phyloP scores from a whole-genome alignment of 768 basidiomycete genomes.

The Sporobolomyces phaffii region DNA sequence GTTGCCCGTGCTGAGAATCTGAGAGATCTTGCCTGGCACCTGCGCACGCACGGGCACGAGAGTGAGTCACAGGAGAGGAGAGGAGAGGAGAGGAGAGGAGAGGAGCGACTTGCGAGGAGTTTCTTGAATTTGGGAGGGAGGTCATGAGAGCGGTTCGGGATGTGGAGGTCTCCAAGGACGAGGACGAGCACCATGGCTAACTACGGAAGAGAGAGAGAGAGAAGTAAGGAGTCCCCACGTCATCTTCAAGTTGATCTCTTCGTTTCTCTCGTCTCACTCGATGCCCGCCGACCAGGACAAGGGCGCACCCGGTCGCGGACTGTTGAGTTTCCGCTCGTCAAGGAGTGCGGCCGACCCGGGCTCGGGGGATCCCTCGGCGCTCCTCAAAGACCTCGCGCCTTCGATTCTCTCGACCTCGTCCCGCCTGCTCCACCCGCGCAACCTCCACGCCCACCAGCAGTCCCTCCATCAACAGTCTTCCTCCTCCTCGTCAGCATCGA shows the following conservation, averaged over 20 bases:
- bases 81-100: not conserved
- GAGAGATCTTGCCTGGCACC: conserved; percentile 92
- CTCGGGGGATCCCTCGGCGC: conserved; percentile 20
- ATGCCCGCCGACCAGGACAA: no score
- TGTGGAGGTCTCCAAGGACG: conserved; percentile 94
- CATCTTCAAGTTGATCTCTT: no score
- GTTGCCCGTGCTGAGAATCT: conserved; percentile 95
- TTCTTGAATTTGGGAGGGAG: conserved; percentile 96
- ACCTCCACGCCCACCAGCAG: conserved; percentile 9
- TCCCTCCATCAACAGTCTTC: no score
- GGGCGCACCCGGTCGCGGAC: no score
- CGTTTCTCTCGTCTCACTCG: no score
- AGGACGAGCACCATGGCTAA: conserved; percentile 63
- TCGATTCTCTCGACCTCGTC: conserved; percentile 1
- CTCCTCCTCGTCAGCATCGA: not conserved
- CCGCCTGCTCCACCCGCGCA: conserved; percentile 9
- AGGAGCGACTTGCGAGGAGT: conserved; percentile 55
- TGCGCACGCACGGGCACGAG: conserved; percentile 14
- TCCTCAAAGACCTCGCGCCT: conserved; percentile 27
- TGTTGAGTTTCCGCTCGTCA: no score
- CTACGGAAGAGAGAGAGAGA: not conserved
- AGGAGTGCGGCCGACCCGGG: no score
- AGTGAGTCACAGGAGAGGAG: not conserved
- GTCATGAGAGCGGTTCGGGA: conserved; percentile 77
- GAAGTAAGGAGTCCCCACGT: no score